Percentiles rank a stretch among this genome's conserved stretches.
Evolutionary conservation across 164 flowering plant species (phyloP).

Genomic region (grape (Vitis vinifera)): ASM3070453v1 NC_081814.1:2174001-2174500

Average conservation of each 20-base stretch:
- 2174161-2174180: neutral
- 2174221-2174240: neutral
- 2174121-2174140: neutral
- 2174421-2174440: too few relatives aligned
- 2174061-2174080: constrained; percentile 18
- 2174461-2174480: too few relatives aligned
- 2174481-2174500: too few relatives aligned
- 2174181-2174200: neutral
- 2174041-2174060: constrained; percentile 21
- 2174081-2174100: constrained; percentile 46
- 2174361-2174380: too few relatives aligned
- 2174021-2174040: constrained; percentile 8
- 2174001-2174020: constrained; percentile 14
- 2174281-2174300: neutral
- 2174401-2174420: too few relatives aligned
- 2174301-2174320: neutral
- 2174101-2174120: constrained; percentile 3
- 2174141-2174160: constrained; percentile 3
- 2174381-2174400: too few relatives aligned
- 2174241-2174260: constrained; percentile 13
- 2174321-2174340: neutral
- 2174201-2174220: neutral
- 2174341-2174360: too few relatives aligned
- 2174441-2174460: too few relatives aligned
- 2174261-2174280: neutral